Evolutionary conservation across 2,329 filamentous ascomycete species (phyloP).

Genomic region (Alternaria sp.): DNA sequence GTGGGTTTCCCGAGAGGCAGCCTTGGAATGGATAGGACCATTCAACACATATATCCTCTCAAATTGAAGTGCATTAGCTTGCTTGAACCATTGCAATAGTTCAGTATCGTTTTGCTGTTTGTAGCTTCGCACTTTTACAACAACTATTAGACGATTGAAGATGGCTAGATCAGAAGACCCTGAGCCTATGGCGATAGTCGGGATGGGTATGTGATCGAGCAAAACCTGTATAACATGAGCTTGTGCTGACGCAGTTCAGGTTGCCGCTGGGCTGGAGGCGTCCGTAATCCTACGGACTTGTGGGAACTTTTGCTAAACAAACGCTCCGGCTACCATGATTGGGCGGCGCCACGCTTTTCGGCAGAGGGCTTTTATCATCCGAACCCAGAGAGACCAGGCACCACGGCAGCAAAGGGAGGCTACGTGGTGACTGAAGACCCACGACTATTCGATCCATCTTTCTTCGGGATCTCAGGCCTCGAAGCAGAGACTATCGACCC

Average conservation of each 20-base stretch:
- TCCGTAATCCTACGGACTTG: conserved; percentile 13
- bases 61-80: background rate
- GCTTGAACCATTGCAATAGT: background rate
- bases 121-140: background rate
- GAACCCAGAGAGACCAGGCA: conserved; percentile 33
- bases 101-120: background rate
- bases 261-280: conserved; percentile 31
- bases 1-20: background rate
- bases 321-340: conserved; percentile 30
- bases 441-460: conserved; percentile 43
- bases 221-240: background rate
- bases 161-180: background rate
- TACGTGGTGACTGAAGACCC: conserved; percentile 45
- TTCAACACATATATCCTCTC: background rate
- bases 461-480: conserved; percentile 33
- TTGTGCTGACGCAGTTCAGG: conserved; percentile 10
- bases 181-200: conserved; percentile 37
- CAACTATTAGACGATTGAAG: background rate
- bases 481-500: conserved; percentile 36
- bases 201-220: conserved; percentile 22
- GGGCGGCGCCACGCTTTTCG: conserved; percentile 39
- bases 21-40: background rate
- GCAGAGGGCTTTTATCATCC: conserved; percentile 45
- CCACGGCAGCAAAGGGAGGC: conserved; percentile 10
- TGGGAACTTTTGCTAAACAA: conserved; percentile 43